phyloP scores from a whole-genome alignment of 176 grass and related monocot species.

The Avena insularis region DNA sequence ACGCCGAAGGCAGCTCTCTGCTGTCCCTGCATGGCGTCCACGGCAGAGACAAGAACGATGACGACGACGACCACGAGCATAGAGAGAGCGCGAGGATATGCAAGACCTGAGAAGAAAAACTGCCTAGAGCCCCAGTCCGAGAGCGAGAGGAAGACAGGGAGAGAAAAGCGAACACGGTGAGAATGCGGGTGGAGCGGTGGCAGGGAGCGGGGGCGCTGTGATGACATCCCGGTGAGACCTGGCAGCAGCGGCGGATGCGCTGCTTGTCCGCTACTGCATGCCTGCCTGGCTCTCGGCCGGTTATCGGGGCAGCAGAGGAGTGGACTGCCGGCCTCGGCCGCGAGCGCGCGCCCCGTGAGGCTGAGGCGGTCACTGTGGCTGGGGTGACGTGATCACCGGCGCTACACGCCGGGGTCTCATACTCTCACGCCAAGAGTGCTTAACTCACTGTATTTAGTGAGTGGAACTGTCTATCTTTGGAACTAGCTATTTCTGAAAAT shows the following conservation, averaged over 20 bases:
- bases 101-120: background rate
- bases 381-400: conserved; percentile 12
- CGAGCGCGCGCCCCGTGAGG: background rate
- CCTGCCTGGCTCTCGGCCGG: background rate
- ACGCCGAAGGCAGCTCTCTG: background rate
- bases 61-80: background rate
- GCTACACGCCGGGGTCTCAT: background rate
- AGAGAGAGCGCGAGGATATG: background rate
- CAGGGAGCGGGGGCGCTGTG: background rate
- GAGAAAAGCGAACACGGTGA: background rate
- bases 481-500: no score
- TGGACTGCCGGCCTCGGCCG: background rate
- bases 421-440: background rate
- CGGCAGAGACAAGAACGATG: background rate
- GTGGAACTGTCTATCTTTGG: background rate
- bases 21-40: conserved; percentile 41
- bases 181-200: background rate
- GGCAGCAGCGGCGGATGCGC: conserved; percentile 17
- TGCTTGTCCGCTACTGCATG: conserved; percentile 35
- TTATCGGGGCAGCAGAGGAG: conserved; percentile 21
- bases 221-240: conserved; percentile 2
- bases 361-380: background rate
- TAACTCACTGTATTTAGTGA: conserved; percentile 12
- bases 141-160: background rate
- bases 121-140: background rate